phyloP scores from a whole-genome alignment of 495 filamentous ascomycete species.

The Chaetomium tenue region DNA sequence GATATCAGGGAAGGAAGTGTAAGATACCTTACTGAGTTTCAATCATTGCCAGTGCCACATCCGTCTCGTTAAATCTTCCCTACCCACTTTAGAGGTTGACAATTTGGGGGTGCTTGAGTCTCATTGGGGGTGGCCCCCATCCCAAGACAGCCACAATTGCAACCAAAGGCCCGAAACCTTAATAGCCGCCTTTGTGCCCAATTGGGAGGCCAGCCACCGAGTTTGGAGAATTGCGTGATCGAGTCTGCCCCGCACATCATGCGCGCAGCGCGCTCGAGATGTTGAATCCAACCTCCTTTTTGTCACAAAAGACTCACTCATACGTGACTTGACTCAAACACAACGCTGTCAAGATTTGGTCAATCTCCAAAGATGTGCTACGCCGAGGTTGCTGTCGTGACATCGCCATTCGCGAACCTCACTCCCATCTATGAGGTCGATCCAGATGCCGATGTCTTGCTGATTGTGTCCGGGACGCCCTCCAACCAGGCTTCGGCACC shows the following conservation, averaged over 20 bases:
- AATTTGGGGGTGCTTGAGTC: background rate
- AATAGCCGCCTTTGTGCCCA: background rate
- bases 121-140: slow-evolving; percentile 8
- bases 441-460: slow-evolving; percentile 34
- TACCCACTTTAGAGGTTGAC: too few relatives aligned
- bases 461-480: slow-evolving; percentile 26
- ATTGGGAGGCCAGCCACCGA: background rate
- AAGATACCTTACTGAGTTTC: too few relatives aligned
- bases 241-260: slow-evolving; percentile 23
- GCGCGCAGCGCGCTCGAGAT: background rate
- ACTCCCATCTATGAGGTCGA: slow-evolving; percentile 36
- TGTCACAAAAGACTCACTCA: background rate
- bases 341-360: background rate
- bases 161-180: too few relatives aligned
- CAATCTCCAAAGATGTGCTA: slow-evolving; percentile 18
- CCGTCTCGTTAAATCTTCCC: too few relatives aligned
- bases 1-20: too few relatives aligned
- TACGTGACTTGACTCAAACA: background rate
- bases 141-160: background rate
- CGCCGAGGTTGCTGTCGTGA: slow-evolving; percentile 25
- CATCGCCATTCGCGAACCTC: slow-evolving; percentile 34
- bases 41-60: too few relatives aligned
- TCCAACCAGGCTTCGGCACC: slow-evolving; percentile 20
- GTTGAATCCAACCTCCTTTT: background rate
- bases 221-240: slow-evolving; percentile 25